These are phyloP conservation scores for Cryptomeria japonica DNA, from an alignment of 75 land plant genomes.

Conservation along the genomic window DNA sequence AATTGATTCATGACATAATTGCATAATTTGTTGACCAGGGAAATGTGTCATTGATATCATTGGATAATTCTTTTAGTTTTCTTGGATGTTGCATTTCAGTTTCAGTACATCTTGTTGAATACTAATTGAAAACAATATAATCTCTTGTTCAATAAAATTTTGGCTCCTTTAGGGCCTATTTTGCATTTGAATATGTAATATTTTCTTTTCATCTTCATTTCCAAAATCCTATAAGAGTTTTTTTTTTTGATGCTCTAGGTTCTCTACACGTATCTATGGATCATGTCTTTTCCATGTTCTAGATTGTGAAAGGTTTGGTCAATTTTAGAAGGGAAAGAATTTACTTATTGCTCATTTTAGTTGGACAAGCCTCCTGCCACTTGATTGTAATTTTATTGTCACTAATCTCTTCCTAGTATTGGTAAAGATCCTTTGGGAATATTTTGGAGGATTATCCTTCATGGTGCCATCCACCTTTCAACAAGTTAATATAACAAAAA, in stretches of 20 bases:
- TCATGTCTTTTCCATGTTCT: background rate
- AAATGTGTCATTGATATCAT: background rate
- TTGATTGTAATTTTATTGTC: no score
- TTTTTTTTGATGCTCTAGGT: no score
- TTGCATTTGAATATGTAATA: background rate
- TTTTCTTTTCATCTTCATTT: background rate
- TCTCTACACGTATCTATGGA: background rate
- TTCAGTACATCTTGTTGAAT: background rate
- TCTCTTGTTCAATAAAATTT: background rate
- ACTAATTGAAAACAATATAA: background rate
- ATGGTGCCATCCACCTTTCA: no score
- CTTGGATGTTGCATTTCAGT: background rate
- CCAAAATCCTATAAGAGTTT: background rate
- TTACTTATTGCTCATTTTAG: background rate
- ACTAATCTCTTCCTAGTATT: no score
- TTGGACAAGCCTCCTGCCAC: no score
- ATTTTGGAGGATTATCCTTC: no score
- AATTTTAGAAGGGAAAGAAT: background rate
- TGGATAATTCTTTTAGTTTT: background rate
- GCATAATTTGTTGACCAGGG: background rate
- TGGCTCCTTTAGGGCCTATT: background rate
- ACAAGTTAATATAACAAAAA: no score
- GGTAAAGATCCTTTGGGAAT: no score
- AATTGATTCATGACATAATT: background rate
- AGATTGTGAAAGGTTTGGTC: background rate